These are phyloP conservation scores for Cornus kousa DNA, from an alignment of 148 eudicot genomes.

Conservation along the genomic window DNA sequence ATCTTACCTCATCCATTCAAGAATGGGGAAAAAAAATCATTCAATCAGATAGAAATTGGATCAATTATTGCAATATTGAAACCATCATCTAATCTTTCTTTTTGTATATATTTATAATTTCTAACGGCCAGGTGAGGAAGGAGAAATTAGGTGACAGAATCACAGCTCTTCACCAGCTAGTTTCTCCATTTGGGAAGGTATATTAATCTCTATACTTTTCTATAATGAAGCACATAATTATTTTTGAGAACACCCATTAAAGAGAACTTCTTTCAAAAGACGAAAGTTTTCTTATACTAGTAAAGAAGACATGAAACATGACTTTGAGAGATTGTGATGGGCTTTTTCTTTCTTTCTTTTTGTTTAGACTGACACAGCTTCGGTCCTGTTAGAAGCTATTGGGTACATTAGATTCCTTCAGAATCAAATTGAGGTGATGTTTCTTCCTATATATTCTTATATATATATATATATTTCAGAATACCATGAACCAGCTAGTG, in stretches of 20 bases:
- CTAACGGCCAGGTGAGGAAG: slow-evolving; percentile 59
- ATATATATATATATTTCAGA: slow-evolving; percentile 4
- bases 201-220: background rate
- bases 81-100: background rate
- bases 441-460: background rate
- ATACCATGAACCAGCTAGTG: slow-evolving; percentile 13
- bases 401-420: slow-evolving; percentile 98
- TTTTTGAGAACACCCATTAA: background rate
- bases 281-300: slow-evolving; percentile 9
- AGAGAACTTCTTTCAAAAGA: slow-evolving; percentile 19
- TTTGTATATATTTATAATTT: background rate
- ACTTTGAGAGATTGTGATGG: slow-evolving; percentile 15
- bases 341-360: slow-evolving; percentile 21
- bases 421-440: slow-evolving; percentile 85
- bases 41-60: background rate
- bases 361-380: slow-evolving; percentile 95
- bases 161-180: slow-evolving; percentile 84
- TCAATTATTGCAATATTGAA: slow-evolving; percentile 7
- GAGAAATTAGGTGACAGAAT: slow-evolving; percentile 85
- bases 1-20: slow-evolving; percentile 25
- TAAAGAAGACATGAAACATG: slow-evolving; percentile 8
- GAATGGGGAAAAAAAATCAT: background rate
- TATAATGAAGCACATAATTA: background rate
- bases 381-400: slow-evolving; percentile 89
- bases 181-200: slow-evolving; percentile 91